These are phyloP conservation scores for Sicyos edulis DNA, from an alignment of 306 rosid species.

Conservation along the genomic window DNA sequence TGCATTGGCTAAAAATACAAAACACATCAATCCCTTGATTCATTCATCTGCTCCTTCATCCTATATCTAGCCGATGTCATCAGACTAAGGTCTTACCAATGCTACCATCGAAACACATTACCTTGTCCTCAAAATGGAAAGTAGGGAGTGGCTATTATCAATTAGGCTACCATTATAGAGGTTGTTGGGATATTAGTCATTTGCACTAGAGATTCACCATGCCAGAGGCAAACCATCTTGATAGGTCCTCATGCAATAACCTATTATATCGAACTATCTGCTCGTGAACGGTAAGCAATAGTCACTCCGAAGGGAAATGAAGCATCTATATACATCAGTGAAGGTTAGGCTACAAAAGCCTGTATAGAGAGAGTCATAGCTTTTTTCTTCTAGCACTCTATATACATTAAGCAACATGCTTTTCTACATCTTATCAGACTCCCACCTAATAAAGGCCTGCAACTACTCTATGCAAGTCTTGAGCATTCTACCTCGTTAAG, in stretches of 20 bases:
- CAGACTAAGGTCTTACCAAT: background rate
- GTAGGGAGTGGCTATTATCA: background rate
- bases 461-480: no score
- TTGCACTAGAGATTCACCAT: background rate
- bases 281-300: no score
- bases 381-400: no score
- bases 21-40: background rate
- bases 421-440: no score
- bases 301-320: no score
- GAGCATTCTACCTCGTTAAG: no score
- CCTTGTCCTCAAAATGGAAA: conserved; percentile 7
- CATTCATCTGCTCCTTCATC: background rate
- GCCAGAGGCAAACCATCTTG: background rate
- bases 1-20: background rate
- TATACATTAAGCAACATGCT: no score
- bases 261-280: background rate
- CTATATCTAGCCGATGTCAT: background rate
- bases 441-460: no score
- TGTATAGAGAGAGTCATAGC: no score
- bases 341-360: no score
- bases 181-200: conserved; percentile 2
- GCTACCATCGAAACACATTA: background rate
- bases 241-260: background rate
- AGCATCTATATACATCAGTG: background rate
- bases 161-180: background rate